Percentiles rank a stretch among this genome's conserved stretches.
phyloP scores from a whole-genome alignment of 2,329 filamentous ascomycete species.

The Arthrocladium fulminans region DNA sequence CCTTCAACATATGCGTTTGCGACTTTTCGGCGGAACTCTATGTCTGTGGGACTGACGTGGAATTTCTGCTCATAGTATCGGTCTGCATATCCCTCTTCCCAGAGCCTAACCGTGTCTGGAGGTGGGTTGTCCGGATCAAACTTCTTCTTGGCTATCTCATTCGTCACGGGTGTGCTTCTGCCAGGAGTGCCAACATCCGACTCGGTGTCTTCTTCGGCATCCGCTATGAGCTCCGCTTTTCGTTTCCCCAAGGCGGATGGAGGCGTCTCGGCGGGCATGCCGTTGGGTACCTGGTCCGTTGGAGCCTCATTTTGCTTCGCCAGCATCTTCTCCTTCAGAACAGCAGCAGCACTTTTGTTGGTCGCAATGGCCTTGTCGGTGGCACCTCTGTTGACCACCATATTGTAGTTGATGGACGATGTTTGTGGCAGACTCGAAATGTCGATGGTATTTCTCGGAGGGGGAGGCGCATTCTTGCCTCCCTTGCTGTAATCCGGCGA shows the following conservation, averaged over 20 bases:
- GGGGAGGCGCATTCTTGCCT: conserved; percentile 27
- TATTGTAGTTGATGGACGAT: conserved; percentile 65
- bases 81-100: conserved; percentile 92
- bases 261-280: conserved; percentile 27
- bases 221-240: conserved; percentile 61
- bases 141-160: conserved; percentile 33
- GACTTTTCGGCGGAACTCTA: conserved; percentile 80
- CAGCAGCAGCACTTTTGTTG: conserved; percentile 90
- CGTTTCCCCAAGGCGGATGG: conserved; percentile 60
- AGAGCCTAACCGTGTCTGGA: conserved; percentile 75
- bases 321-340: conserved; percentile 72
- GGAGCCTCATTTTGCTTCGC: conserved; percentile 26
- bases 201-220: conserved; percentile 39
- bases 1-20: conserved; percentile 89
- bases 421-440: conserved; percentile 14
- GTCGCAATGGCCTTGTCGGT: conserved; percentile 63
- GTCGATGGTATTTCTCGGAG: conserved; percentile 33
- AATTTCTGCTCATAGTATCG: conserved; percentile 98
- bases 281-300: conserved; percentile 30
- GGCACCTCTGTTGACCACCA: conserved; percentile 67
- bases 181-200: conserved; percentile 47
- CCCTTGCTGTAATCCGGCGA: conserved; percentile 33
- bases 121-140: conserved; percentile 35
- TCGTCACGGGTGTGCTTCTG: conserved; percentile 46
- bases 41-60: conserved; percentile 67